Evolutionary conservation across 768 basidiomycete species (phyloP).

Genomic region (Rhodotorula toruloides): DNA sequence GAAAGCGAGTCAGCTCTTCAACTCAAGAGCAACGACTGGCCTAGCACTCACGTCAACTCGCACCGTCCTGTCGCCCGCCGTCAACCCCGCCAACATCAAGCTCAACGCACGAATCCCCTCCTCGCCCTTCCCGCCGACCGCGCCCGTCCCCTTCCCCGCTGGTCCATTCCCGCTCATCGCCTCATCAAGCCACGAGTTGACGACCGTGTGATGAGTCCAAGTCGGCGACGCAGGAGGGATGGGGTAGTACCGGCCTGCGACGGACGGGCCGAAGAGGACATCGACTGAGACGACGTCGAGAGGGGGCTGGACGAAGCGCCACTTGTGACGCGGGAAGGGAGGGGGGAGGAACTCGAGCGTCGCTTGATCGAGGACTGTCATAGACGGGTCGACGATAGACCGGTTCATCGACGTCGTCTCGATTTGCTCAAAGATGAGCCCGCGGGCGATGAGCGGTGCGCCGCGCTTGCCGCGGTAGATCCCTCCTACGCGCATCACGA

Average conservation of each 20-base stretch:
- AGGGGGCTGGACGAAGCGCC: conserved; percentile 6
- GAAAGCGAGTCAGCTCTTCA: too few species aligned
- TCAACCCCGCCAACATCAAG: conserved; percentile 13
- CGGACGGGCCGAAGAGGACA: conserved; percentile 1
- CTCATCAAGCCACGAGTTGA: neutral
- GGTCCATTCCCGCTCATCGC: neutral
- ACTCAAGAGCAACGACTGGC: too few species aligned
- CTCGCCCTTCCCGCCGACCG: conserved; percentile 7
- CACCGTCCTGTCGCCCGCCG: neutral
- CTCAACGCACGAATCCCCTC: conserved; percentile 15
- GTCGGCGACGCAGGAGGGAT: neutral
- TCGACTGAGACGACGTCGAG: neutral
- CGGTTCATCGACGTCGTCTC: neutral
- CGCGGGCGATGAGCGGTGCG: conserved; percentile 22
- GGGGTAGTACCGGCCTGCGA: conserved; percentile 27
- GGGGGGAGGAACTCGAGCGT: neutral
- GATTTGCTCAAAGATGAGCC: conserved; percentile 25
- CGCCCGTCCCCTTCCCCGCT: neutral
- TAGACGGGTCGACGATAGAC: neutral
- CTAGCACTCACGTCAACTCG: conserved; percentile 14
- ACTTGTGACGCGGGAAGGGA: conserved; percentile 23
- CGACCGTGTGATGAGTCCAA: neutral
- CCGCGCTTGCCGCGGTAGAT: conserved; percentile 18
- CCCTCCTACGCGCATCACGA: conserved; percentile 15
- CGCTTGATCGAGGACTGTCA: neutral